A percentile compares a stretch with the other conserved stretches of the same genome.
phyloP scores from a whole-genome alignment of 495 filamentous ascomycete species.

The Pseudomonodictys pantanalensis region DNA sequence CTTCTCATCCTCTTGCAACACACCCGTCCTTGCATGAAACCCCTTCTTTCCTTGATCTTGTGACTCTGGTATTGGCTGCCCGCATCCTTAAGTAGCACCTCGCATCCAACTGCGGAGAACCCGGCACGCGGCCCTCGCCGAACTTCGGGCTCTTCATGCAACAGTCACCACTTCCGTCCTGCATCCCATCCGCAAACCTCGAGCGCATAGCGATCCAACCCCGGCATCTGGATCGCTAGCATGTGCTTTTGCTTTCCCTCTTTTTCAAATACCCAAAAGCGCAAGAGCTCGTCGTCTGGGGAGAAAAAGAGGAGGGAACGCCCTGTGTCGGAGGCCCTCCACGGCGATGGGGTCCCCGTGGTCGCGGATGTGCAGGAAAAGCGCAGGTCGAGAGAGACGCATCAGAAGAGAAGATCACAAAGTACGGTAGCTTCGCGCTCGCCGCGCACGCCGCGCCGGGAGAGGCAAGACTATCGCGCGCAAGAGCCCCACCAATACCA shows the following conservation, averaged over 20 bases:
- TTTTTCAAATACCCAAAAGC: slow-evolving; percentile 20
- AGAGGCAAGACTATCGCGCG: slow-evolving; percentile 12
- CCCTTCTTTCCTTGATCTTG: neutral
- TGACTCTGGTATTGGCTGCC: slow-evolving; percentile 16
- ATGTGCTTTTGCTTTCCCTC: slow-evolving; percentile 34
- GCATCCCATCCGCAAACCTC: slow-evolving; percentile 6
- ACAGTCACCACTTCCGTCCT: slow-evolving; percentile 18
- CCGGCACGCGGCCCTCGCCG: slow-evolving; percentile 21
- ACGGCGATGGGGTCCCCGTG: slow-evolving; percentile 18
- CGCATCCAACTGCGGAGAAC: slow-evolving; percentile 15
- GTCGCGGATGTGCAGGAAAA: slow-evolving; percentile 27
- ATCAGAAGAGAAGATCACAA: slow-evolving; percentile 13
- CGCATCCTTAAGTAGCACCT: slow-evolving; percentile 21
- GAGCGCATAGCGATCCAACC: slow-evolving; percentile 22
- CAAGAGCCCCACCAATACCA: no score
- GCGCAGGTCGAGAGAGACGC: slow-evolving; percentile 20
- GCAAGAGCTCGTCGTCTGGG: slow-evolving; percentile 26
- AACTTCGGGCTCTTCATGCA: slow-evolving; percentile 20
- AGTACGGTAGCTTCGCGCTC: slow-evolving; percentile 11
- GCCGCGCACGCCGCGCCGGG: slow-evolving; percentile 3
- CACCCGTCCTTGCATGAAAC: slow-evolving; percentile 13
- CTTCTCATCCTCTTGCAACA: slow-evolving; percentile 24
- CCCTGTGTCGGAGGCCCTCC: slow-evolving; percentile 12
- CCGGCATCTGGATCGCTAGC: slow-evolving; percentile 23
- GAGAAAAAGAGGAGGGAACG: slow-evolving; percentile 30